phyloP scores from a whole-genome alignment of 2,329 filamentous ascomycete species.

The Trichoderma citrinoviride region DNA sequence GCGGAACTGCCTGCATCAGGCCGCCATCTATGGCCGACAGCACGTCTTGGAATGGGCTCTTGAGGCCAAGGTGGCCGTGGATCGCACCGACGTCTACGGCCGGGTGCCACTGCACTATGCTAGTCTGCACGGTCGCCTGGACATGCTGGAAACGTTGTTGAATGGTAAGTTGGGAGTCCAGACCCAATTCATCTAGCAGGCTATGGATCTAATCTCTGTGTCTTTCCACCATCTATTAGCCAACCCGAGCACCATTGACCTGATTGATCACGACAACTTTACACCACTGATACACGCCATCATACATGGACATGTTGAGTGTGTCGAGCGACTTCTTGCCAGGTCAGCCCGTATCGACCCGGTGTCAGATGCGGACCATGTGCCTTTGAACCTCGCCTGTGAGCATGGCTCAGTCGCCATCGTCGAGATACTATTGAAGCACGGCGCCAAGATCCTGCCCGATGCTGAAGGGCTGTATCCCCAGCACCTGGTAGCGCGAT shows the following conservation, averaged over 20 bases:
- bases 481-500: constrained; percentile 92
- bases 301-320: constrained; percentile 78
- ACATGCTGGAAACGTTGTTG: constrained; percentile 75
- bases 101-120: constrained; percentile 93
- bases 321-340: constrained; percentile 73
- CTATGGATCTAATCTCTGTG: neutral
- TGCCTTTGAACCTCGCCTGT: constrained; percentile 90
- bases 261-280: constrained; percentile 95
- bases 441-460: constrained; percentile 78
- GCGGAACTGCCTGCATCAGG: constrained; percentile 91
- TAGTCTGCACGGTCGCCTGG: constrained; percentile 86
- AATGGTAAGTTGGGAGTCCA: constrained; percentile 46
- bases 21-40: constrained; percentile 86
- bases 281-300: constrained; percentile 94
- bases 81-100: constrained; percentile 87
- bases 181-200: neutral
- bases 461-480: constrained; percentile 95
- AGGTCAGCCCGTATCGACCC: constrained; percentile 84
- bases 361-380: constrained; percentile 81
- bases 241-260: constrained; percentile 73
- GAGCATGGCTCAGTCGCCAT: constrained; percentile 86
- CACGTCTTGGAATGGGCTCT: constrained; percentile 76
- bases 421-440: constrained; percentile 77
- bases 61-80: constrained; percentile 70
- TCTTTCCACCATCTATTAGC: constrained; percentile 40